phyloP scores from a whole-genome alignment of 2,329 filamentous ascomycete genomes.

The Aspergillus novoparasiticus region DNA sequence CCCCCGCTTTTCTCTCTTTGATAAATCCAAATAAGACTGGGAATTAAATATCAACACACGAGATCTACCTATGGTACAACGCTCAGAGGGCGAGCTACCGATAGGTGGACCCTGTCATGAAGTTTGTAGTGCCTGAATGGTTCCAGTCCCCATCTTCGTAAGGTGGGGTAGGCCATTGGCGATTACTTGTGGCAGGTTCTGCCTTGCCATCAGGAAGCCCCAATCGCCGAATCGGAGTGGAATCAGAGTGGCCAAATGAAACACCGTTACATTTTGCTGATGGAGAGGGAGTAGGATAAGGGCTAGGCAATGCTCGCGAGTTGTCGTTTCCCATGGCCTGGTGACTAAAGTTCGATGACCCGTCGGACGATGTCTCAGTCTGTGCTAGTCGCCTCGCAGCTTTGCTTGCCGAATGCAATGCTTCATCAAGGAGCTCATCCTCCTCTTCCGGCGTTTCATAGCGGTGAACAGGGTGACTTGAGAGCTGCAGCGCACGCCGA shows the following conservation, averaged over 20 bases:
- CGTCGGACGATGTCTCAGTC: constrained; percentile 33
- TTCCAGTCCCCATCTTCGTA: constrained; percentile 95
- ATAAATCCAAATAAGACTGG: constrained; percentile 20
- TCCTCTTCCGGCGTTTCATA: constrained; percentile 97
- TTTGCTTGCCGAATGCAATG: constrained; percentile 73
- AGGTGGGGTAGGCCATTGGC: constrained; percentile 93
- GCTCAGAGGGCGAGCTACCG: constrained; percentile 28
- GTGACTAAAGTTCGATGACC: constrained; percentile 60
- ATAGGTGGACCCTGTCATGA: constrained; percentile 63
- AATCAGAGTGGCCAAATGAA: constrained; percentile 65
- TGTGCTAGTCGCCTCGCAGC: constrained; percentile 71
- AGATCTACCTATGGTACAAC: not conserved
- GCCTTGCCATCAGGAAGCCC: constrained; percentile 64
- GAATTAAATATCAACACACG: constrained; percentile 15
- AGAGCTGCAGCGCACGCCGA: constrained; percentile 70
- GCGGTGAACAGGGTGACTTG: constrained; percentile 73
- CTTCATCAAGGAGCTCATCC: constrained; percentile 92
- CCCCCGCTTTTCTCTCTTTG: constrained; percentile 21
- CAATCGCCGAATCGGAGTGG: constrained; percentile 63
- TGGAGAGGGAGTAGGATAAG: constrained; percentile 73
- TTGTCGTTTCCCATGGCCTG: constrained; percentile 31
- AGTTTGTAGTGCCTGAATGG: constrained; percentile 76
- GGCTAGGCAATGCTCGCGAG: constrained; percentile 43
- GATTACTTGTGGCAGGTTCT: constrained; percentile 53
- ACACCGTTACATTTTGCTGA: constrained; percentile 81